Evolutionary conservation across 108 stramenopile genomes (phyloP).

Genomic region (Phaeodactylum tricornutum): DNA sequence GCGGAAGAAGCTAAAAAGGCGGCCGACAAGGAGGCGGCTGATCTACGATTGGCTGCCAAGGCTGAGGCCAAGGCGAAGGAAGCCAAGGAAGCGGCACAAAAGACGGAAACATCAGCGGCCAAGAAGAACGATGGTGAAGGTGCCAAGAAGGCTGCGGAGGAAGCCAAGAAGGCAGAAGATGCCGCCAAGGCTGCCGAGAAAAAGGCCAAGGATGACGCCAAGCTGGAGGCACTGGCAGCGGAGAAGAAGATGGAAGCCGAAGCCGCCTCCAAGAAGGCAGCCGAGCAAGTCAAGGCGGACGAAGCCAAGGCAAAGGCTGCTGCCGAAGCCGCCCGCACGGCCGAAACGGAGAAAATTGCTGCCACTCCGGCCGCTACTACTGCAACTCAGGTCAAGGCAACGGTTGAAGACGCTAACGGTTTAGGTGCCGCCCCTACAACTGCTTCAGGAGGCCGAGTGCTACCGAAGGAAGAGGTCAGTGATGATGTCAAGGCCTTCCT

Average conservation of each 20-base stretch:
- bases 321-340: conserved; percentile 28
- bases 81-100: conserved; percentile 6
- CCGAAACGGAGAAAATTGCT: conserved; percentile 19
- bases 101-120: conserved; percentile 8
- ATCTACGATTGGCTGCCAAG: conserved; percentile 11
- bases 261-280: conserved; percentile 13
- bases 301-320: conserved; percentile 24
- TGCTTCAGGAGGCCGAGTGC: conserved; percentile 57
- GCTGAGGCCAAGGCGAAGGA: conserved; percentile 10
- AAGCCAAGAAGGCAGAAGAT: conserved; percentile 12
- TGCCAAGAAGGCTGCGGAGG: conserved; percentile 14
- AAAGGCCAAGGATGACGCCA: conserved; percentile 3
- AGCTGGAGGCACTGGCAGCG: conserved; percentile 7
- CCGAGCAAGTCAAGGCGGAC: conserved; percentile 18
- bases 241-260: conserved; percentile 22
- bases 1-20: conserved; percentile 22
- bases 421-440: conserved; percentile 50
- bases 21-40: conserved; percentile 16
- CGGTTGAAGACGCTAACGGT: no score
- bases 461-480: conserved; percentile 70
- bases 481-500: conserved; percentile 66
- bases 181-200: conserved; percentile 15
- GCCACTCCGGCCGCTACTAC: conserved; percentile 18
- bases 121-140: conserved; percentile 8
- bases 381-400: no score